Conservation (phyloP, 2,329 filamentous ascomycete species). For the Tolypocladium ovalisporum region DNA sequence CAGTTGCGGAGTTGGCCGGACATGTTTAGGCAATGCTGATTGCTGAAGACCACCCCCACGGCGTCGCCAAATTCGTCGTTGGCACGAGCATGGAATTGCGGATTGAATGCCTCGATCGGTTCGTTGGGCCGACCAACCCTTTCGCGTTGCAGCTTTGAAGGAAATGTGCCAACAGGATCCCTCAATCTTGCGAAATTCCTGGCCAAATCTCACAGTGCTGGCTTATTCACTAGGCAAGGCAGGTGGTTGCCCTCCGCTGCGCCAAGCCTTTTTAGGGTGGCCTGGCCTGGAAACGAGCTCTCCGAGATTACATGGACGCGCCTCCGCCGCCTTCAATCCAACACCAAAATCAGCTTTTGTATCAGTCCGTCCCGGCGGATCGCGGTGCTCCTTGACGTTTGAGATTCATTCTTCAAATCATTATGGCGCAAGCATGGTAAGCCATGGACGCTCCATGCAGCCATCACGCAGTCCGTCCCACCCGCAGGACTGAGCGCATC, state of each 20-base stretch:
- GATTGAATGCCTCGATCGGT: background rate
- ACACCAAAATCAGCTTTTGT: background rate
- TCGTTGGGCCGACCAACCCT: background rate
- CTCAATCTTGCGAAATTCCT: too few species aligned
- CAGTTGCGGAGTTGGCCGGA: background rate
- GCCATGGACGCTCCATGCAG: background rate
- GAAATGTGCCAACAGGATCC: background rate
- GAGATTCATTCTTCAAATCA: too few species aligned
- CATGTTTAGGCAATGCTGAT: background rate
- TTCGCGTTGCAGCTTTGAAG: background rate
- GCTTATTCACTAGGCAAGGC: too few species aligned
- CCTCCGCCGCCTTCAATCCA: background rate
- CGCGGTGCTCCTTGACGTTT: too few species aligned
- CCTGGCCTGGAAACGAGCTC: background rate
- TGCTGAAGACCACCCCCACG: background rate
- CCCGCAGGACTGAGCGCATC: background rate
- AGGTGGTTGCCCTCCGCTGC: background rate
- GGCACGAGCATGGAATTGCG: background rate
- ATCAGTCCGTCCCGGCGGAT: background rate
- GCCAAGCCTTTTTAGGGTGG: background rate
- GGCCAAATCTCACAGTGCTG: background rate
- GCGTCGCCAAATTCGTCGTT: background rate
- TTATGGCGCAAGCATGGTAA: background rate
- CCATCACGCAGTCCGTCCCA: background rate
- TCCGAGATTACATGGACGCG: background rate